Percentiles rank a stretch among this genome's conserved stretches.
phyloP scores from a whole-genome alignment of 192 early-diverging fungal genomes.

The Glomus cerebriforme region DNA sequence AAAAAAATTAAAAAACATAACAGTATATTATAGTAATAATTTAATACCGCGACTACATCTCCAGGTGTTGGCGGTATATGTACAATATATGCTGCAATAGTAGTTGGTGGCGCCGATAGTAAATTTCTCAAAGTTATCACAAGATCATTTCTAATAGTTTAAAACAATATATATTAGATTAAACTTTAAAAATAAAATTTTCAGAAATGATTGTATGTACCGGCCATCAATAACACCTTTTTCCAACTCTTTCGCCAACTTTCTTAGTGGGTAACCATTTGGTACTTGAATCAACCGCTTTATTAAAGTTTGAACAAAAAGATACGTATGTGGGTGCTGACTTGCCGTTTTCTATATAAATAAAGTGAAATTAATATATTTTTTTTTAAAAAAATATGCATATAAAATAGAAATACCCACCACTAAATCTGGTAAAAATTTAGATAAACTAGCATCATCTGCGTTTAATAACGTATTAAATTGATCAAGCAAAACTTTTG shows the following conservation, averaged over 20 bases:
- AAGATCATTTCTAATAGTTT: conserved; percentile 27
- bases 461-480: conserved; percentile 59
- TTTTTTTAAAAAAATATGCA: not conserved
- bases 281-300: not conserved
- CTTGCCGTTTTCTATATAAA: conserved; percentile 3
- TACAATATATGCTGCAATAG: conserved; percentile 45
- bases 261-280: conserved; percentile 12
- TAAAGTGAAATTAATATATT: not conserved
- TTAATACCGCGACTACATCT: conserved; percentile 52
- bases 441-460: conserved; percentile 59
- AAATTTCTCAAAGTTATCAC: conserved; percentile 42
- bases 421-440: conserved; percentile 55
- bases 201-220: not conserved
- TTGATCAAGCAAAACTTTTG: conserved; percentile 61
- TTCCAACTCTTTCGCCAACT: conserved; percentile 16
- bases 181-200: not conserved
- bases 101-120: conserved; percentile 41
- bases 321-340: not conserved
- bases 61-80: conserved; percentile 58
- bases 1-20: not conserved
- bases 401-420: not conserved
- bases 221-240: not conserved
- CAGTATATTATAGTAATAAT: not conserved
- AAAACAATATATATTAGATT: no score
- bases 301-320: conserved; percentile 24